Evolutionary conservation across 2,329 filamentous ascomycete genomes (phyloP), one percentile per base, ranked within the genome.

Genomic region (Fusarium papillatum): DNA sequence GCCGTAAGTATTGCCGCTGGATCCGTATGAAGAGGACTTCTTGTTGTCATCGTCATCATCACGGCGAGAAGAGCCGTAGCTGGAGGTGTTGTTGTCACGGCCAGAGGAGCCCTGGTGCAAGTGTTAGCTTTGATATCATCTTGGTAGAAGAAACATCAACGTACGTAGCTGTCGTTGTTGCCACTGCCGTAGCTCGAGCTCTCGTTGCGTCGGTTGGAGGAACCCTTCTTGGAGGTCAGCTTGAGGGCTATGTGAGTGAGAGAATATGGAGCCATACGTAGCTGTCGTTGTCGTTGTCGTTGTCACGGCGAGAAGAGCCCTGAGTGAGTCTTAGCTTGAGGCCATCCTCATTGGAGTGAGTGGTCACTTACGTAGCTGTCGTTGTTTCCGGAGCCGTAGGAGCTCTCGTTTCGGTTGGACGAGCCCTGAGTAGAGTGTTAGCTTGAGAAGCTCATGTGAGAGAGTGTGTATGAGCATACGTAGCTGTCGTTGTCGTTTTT

Each of bases 401-500:
- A 55, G 43, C 48, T 53, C 48, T 53, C 48, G 48, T 53, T 53
- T 53, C 48, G 73, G 72, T 59, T 66, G 19, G 73, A 63, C n/a
- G 57, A 74, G 72, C 72, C 72, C 72, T 72, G 36, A 19, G n/a
- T 7, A 31, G 24, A 65, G 7, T 43, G n/a, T 75, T 38, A 74
- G 72, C 26, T 65, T 61, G 34, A 19, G 29, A 36, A 38, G 34
- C 16, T 29, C 22, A 60, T 39, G 34, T 19, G 29, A 26, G n/a
- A 60, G 57, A 13, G 34, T 13, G n/a, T 29, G 9, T 11, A 26
- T 60, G 1, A 60, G 19, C 57, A 5, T 60, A 60, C 57, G 36
- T 60, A 60, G 57, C 57, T 60, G 72, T 81, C 81, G 80, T 81
- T 82, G 76, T 83, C 82, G 84, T 87, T 84, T 74, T 84, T 81